Percentiles rank a stretch among this genome's conserved stretches.
These are phyloP conservation scores for Macrophomina phaseolina DNA, from an alignment of 2,329 filamentous ascomycete species.

Conservation along the genomic window DNA sequence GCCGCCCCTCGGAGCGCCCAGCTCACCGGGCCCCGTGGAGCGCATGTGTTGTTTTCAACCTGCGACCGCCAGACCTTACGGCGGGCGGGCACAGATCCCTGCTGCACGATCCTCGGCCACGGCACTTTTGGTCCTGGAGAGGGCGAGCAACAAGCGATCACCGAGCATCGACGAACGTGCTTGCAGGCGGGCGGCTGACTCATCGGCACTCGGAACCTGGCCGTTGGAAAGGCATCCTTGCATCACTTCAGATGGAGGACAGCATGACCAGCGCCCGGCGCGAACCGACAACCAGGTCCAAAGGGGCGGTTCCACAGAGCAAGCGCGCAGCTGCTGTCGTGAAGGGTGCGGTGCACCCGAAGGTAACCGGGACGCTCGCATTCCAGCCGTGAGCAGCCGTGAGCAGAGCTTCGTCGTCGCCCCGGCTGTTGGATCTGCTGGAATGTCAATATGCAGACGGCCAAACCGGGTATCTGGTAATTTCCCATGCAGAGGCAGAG, in stretches of 20 bases:
- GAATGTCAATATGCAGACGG: slow-evolving; percentile 27
- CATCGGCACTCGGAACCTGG: slow-evolving; percentile 24
- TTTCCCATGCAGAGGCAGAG: slow-evolving; percentile 17
- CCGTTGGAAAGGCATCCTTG: slow-evolving; percentile 26
- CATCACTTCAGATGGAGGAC: slow-evolving; percentile 22
- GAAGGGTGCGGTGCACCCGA: slow-evolving; percentile 15
- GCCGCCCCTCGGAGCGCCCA: background rate
- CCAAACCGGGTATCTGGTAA: slow-evolving; percentile 28
- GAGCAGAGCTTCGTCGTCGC: slow-evolving; percentile 11
- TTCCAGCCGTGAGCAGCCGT: slow-evolving; percentile 12
- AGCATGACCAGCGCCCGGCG: slow-evolving; percentile 21
- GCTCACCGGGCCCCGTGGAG: background rate
- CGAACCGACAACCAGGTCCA: slow-evolving; percentile 27
- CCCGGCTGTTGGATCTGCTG: slow-evolving; percentile 25
- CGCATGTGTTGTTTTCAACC: slow-evolving; percentile 7
- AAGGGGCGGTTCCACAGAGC: slow-evolving; percentile 21
- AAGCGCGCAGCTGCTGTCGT: slow-evolving; percentile 17
- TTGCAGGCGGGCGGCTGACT: slow-evolving; percentile 13
- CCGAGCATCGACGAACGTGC: slow-evolving; percentile 17
- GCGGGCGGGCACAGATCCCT: slow-evolving; percentile 9
- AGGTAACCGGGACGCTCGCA: slow-evolving; percentile 21
- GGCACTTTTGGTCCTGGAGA: background rate
- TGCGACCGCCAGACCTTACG: slow-evolving; percentile 5
- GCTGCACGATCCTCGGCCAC: slow-evolving; percentile 11
- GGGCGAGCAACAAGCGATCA: slow-evolving; percentile 3